Base-by-base conservation (phyloP, 2,329 filamentous ascomycete genomes). In the Dactylellina sp. region DNA sequence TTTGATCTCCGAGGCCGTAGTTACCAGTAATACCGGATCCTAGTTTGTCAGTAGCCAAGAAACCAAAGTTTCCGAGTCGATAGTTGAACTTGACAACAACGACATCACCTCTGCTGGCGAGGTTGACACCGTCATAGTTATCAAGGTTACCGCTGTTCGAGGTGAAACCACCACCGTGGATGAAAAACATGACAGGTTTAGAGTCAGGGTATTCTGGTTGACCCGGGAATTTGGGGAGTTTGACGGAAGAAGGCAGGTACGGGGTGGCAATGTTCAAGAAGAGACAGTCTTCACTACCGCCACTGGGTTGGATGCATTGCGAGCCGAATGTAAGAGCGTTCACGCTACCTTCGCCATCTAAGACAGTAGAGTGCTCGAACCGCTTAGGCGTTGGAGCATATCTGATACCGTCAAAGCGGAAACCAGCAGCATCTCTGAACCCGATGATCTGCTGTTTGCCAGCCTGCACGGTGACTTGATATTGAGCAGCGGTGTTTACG, bases 321-420 rank as follows among this genome's bases (percentile, higher is more conserved):
- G 80, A 79, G 1, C 82, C 82, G 52, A 80, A 82, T 6, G 77
- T 62, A 5, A 81, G 78, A 0, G 82, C 82, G n/a, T 80, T 78
- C 14, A 79, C 79, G 5, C 79, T 77, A 0, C 79, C 81, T 2
- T 78, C 77, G 0, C 80, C 81, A 20, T 79, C 75, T 68, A 84
- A 84, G 0, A 79, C 79, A 14, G 77, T 78, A 0, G 84, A 81
- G 72, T 86, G 83, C 0, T 81, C 81, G 76, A 85, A 85, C 16
- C 84, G 80, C 60, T 81, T 77, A 0, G 84, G 83, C 60, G 82
- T 80, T 0, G 81, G 75, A 1, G 83, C 84, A 71, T 85, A 85
- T 59, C 83, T 81, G 35, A 86, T 78, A 14, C 84, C 84, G 16
- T 84, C 79, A 76, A 86, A 86, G 4, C 84, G 83, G 76, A 86